Conservation (phyloP, 495 filamentous ascomycete genomes). For the Penicillium psychrofluorescens region DNA sequence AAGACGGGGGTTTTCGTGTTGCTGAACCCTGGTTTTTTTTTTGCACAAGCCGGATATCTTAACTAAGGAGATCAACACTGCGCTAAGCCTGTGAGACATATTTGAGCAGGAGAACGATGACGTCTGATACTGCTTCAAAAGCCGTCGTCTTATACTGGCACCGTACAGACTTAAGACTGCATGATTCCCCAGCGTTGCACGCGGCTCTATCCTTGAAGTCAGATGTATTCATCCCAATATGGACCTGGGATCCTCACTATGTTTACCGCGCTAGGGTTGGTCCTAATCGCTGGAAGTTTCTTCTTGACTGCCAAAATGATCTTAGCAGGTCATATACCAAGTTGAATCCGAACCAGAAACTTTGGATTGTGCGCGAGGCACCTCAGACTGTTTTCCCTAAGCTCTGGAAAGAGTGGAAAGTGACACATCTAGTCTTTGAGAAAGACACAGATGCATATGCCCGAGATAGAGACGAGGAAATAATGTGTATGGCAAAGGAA, state of each 20-base stretch:
- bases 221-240: conserved; percentile 54
- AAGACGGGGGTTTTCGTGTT: no score
- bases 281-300: conserved; percentile 58
- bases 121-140: not conserved
- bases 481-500: conserved; percentile 48
- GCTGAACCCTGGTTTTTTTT: no score
- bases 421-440: conserved; percentile 66
- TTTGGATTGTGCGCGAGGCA: conserved; percentile 60
- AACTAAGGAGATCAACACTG: no score
- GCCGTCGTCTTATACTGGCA: conserved; percentile 69
- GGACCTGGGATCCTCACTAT: conserved; percentile 70
- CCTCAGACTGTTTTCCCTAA: conserved; percentile 60
- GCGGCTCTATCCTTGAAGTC: conserved; percentile 58
- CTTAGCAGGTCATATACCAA: conserved; percentile 53
- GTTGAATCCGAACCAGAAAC: conserved; percentile 56
- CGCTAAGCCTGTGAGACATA: no score
- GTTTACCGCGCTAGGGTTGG: conserved; percentile 60
- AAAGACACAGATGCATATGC: conserved; percentile 68
- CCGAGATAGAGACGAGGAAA: conserved; percentile 46
- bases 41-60: no score
- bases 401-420: conserved; percentile 58
- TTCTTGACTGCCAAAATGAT: conserved; percentile 61
- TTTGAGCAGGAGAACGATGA: no score
- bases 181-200: conserved; percentile 62
- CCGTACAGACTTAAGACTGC: conserved; percentile 62